Base-by-base conservation (phyloP, 169 alveolate genomes). In the Ichthyophthirius multifiliis region DNA sequence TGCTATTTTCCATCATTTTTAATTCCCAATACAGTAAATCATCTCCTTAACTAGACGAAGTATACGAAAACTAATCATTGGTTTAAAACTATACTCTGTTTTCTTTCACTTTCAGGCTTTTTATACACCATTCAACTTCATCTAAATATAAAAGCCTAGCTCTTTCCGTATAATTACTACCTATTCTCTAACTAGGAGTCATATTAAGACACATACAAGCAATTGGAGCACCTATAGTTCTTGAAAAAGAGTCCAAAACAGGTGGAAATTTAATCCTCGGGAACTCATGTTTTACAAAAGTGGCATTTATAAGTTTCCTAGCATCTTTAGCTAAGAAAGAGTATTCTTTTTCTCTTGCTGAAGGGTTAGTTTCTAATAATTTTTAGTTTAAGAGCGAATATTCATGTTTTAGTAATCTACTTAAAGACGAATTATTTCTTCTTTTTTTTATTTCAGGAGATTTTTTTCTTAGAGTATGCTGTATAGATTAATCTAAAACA, bases 161-260 rank as follows among this genome's bases (percentile, higher is more conserved):
- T 12, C 73, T 32, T 16, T 85, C 87, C 35, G 93, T 86, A 67
- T 83, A 87, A 74, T 93, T 90, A n/a, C 93, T 88, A 13, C 94
- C 96, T 34, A 93, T 89, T 64, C 95, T 74, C 41, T 83, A 89
- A 12, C 90, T 85, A 13, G 91, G 94, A 74, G 92, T 81, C 43
- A 91, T 73, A 76, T 93, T 89, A 23, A 82, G 91, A 71, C 84
- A 81, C 80, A 76, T 75, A 15, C 87, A 84, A n/a, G 89, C 55
- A 12, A 93, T 84, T 6, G 96, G 96, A 5, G 96, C 95, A 9
- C 94, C 96, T 46, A 90, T 46, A n/a, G 96, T 93, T 45, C 96
- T 75, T 27, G 88, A 75, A 84, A 90, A 93, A n/a, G 86, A 86
- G 44, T 89, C 94, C 30, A 93, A 88, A 10, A 93, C 93, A 7